phyloP scores from a whole-genome alignment of 2,329 filamentous ascomycete genomes.

The Ascochyta fabae region DNA sequence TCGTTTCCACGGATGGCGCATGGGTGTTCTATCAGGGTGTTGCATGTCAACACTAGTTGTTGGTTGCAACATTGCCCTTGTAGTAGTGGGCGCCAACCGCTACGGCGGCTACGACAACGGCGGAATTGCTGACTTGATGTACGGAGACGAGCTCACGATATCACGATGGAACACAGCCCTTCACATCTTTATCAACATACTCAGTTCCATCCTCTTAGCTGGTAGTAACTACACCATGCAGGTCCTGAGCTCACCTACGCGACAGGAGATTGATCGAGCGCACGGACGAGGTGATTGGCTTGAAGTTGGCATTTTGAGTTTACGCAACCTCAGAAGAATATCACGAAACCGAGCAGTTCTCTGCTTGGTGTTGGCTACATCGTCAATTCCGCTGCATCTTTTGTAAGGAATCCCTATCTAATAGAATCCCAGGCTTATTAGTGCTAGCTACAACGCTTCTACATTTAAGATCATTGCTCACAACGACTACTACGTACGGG shows the following conservation, averaged over 20 bases:
- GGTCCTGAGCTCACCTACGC: constrained; percentile 30
- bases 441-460: constrained; percentile 30
- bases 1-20: constrained; percentile 28
- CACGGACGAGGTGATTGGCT: constrained; percentile 48
- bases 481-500: too few relatives aligned
- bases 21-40: constrained; percentile 25
- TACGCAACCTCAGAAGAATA: constrained; percentile 45
- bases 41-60: constrained; percentile 24
- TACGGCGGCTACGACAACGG: neutral
- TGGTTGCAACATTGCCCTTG: constrained; percentile 19
- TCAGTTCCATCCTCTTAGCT: constrained; percentile 41
- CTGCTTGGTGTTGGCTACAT: constrained; percentile 23
- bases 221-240: constrained; percentile 39
- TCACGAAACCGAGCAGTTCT: constrained; percentile 8
- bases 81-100: neutral
- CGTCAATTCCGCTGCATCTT: constrained; percentile 48
- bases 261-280: constrained; percentile 27
- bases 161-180: constrained; percentile 25
- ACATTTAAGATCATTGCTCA: constrained; percentile 20
- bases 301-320: constrained; percentile 50
- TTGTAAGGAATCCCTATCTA: constrained; percentile 30
- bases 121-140: constrained; percentile 4
- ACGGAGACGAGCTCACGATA: neutral
- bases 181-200: constrained; percentile 59
- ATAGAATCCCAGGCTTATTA: too few relatives aligned